Evolutionary conservation across 1,139 yeast genomes (phyloP).

Genomic region (Suhomyces bribrorum): DNA sequence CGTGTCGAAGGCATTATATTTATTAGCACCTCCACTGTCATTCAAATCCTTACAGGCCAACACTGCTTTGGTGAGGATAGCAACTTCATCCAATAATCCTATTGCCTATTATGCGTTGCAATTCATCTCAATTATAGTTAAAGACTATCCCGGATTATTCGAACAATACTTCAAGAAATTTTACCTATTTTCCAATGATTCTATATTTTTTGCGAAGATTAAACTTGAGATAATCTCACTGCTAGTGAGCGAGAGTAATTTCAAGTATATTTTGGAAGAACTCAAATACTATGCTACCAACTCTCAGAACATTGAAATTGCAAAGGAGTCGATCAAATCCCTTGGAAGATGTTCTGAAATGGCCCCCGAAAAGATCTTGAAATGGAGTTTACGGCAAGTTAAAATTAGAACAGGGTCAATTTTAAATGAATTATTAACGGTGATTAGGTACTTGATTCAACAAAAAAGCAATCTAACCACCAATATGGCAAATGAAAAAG

Average conservation of each 20-base stretch:
- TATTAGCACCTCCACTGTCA: constrained; percentile 53
- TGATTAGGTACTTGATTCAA: constrained; percentile 73
- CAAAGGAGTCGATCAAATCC: constrained; percentile 59
- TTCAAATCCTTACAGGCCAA: constrained; percentile 52
- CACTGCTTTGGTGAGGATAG: constrained; percentile 48
- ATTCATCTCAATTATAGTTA: constrained; percentile 38
- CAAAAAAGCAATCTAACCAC: constrained; percentile 32
- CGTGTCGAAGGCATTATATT: constrained; percentile 53
- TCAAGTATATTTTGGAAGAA: constrained; percentile 59
- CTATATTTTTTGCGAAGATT: constrained; percentile 42
- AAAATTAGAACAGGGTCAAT: constrained; percentile 31
- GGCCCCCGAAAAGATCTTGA: constrained; percentile 34
- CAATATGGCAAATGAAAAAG: constrained; percentile 26
- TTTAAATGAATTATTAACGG: constrained; percentile 63
- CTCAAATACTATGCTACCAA: constrained; percentile 63
- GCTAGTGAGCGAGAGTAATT: constrained; percentile 54
- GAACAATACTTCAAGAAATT: constrained; percentile 52
- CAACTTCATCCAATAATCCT: constrained; percentile 33
- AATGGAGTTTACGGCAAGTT: constrained; percentile 44
- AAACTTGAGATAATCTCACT: constrained; percentile 68
- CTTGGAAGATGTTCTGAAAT: constrained; percentile 53
- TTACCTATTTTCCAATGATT: constrained; percentile 61
- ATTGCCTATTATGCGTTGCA: constrained; percentile 42
- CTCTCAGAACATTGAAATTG: constrained; percentile 33
- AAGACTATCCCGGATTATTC: constrained; percentile 47